Percentiles rank a stretch among this genome's conserved stretches.
phyloP scores from a whole-genome alignment of 148 eudicot genomes.

The Rhododendron vialii region DNA sequence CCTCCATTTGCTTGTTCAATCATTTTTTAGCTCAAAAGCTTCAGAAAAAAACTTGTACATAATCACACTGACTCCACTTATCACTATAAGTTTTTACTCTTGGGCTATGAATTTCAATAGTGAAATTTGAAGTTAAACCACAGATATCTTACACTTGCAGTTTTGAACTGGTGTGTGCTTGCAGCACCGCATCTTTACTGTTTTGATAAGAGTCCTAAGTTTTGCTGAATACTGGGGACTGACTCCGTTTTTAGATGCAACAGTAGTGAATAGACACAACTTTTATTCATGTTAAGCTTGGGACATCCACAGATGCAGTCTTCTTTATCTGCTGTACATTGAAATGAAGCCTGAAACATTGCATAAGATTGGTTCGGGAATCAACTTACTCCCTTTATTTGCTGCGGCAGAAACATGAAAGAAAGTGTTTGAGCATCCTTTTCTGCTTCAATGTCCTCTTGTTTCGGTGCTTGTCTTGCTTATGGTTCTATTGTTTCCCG shows the following conservation, averaged over 20 bases:
- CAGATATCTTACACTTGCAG: not conserved
- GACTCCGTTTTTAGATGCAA: not conserved
- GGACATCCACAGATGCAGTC: not conserved
- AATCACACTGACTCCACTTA: not conserved
- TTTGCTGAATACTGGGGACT: not conserved
- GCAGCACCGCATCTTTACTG: not conserved
- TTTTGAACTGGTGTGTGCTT: not conserved
- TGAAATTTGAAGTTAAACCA: not conserved
- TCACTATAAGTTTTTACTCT: not conserved
- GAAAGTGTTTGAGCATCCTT: not conserved
- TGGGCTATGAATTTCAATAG: not conserved
- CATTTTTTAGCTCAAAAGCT: not conserved
- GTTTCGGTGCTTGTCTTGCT: not conserved
- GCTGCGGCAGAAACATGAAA: not conserved
- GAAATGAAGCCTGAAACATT: not conserved
- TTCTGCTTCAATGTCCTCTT: not conserved
- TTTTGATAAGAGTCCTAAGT: not conserved
- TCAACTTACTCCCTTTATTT: not conserved
- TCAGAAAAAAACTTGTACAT: not conserved
- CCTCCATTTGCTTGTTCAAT: not conserved
- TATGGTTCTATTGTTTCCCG: not conserved
- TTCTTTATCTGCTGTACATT: not conserved
- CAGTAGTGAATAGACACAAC: not conserved
- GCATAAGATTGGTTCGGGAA: not conserved
- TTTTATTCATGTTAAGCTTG: not conserved